Conservation (phyloP, 768 basidiomycete species). For the Symmetrospora coprosmae region DNA sequence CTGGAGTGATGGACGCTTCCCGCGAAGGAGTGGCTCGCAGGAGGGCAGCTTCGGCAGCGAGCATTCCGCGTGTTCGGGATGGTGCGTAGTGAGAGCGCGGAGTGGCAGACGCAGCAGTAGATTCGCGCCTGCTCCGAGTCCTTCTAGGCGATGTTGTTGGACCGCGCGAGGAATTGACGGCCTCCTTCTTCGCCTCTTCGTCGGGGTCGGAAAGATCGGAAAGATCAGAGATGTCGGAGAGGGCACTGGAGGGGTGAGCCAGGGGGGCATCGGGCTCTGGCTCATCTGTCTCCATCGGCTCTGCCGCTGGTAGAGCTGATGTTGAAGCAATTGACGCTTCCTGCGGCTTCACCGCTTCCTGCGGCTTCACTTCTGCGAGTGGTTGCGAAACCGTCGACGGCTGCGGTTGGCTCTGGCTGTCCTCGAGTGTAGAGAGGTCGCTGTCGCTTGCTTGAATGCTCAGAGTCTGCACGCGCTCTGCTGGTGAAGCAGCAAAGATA, state of each 20-base stretch:
- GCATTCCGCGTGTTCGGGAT: background rate
- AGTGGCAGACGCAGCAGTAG: background rate
- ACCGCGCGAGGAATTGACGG: background rate
- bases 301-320: too few species aligned
- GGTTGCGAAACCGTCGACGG: too few species aligned
- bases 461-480: background rate
- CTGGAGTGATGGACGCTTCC: background rate
- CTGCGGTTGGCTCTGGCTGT: too few species aligned
- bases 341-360: too few species aligned
- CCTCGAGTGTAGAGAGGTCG: too few species aligned
- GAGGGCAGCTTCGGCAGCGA: background rate
- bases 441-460: too few species aligned
- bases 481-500: too few species aligned
- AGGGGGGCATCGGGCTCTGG: too few species aligned
- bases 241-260: too few species aligned
- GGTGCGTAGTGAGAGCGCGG: background rate
- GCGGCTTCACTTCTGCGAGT: too few species aligned
- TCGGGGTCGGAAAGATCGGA: background rate
- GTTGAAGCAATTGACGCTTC: too few species aligned
- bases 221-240: background rate
- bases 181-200: background rate
- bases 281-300: too few species aligned
- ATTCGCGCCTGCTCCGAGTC: background rate
- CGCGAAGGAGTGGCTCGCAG: background rate
- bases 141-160: background rate